A percentile compares a stretch with the other conserved stretches of the same genome.
Evolutionary conservation across 441 rosid genomes (phyloP).

Genomic region (Syzygium syzygioides): DNA sequence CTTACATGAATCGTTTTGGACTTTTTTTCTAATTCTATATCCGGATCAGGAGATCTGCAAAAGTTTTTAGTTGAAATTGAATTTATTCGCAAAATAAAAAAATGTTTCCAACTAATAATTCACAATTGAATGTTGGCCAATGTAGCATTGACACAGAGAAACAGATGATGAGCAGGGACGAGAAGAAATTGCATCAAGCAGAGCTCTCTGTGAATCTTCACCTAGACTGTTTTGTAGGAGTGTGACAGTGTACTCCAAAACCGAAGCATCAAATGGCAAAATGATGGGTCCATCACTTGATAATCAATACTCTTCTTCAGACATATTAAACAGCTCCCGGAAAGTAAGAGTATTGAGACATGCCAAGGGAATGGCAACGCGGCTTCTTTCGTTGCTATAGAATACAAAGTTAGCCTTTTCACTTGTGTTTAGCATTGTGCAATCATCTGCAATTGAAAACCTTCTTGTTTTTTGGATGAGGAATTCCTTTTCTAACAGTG

Average conservation of each 20-base stretch:
- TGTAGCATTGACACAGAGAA: neutral
- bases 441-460: neutral
- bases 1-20: neutral
- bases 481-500: neutral
- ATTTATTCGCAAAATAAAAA: neutral
- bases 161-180: neutral
- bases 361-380: neutral
- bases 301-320: neutral
- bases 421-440: neutral
- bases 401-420: slow-evolving; percentile 33
- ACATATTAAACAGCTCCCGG: neutral
- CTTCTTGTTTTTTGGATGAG: neutral
- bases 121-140: neutral
- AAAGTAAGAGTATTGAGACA: neutral
- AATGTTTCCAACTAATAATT: neutral
- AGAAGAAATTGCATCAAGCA: neutral
- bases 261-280: neutral
- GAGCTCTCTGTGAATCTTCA: neutral
- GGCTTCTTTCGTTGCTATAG: slow-evolving; percentile 13
- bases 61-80: neutral
- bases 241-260: neutral
- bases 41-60: neutral
- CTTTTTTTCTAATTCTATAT: neutral
- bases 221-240: neutral
- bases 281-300: neutral